Percentiles rank a stretch among this genome's conserved stretches.
Evolutionary conservation across 140 eudicot species (phyloP).

Genomic region (Stevia rebaudiana): DNA sequence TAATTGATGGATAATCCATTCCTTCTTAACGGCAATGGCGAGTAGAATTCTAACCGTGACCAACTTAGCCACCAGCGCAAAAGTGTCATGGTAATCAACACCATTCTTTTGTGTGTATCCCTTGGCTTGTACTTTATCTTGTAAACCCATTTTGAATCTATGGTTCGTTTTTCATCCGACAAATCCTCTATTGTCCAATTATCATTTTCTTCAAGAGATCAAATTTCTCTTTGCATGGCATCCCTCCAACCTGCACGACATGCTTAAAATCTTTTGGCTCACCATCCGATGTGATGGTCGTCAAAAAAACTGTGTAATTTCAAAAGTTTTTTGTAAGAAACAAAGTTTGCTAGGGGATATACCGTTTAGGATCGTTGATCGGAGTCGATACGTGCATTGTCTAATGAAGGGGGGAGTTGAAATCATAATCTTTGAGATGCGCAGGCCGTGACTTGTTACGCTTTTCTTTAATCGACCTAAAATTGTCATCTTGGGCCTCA

Average conservation of each 20-base stretch:
- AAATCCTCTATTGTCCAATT: background rate
- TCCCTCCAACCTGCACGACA: too few species aligned
- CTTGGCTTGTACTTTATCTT: too few species aligned
- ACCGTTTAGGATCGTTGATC: background rate
- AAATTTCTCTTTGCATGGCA: too few species aligned
- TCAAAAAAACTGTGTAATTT: background rate
- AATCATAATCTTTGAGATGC: background rate
- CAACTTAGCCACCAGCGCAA: too few species aligned
- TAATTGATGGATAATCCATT: too few species aligned
- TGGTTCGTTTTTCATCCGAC: background rate
- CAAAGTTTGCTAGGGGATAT: background rate
- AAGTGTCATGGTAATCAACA: too few species aligned
- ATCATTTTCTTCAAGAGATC: background rate
- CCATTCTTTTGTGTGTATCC: too few species aligned
- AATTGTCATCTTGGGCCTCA: too few species aligned
- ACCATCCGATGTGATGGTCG: background rate
- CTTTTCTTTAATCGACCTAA: too few species aligned
- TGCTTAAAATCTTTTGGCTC: background rate
- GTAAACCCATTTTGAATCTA: background rate
- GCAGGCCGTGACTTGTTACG: background rate
- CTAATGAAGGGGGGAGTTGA: background rate
- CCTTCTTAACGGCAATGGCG: too few species aligned
- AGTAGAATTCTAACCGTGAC: too few species aligned
- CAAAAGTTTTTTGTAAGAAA: background rate
- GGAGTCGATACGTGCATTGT: background rate